phyloP scores from a whole-genome alignment of 345 rosid genomes.

The Microthlaspi erraticum region DNA sequence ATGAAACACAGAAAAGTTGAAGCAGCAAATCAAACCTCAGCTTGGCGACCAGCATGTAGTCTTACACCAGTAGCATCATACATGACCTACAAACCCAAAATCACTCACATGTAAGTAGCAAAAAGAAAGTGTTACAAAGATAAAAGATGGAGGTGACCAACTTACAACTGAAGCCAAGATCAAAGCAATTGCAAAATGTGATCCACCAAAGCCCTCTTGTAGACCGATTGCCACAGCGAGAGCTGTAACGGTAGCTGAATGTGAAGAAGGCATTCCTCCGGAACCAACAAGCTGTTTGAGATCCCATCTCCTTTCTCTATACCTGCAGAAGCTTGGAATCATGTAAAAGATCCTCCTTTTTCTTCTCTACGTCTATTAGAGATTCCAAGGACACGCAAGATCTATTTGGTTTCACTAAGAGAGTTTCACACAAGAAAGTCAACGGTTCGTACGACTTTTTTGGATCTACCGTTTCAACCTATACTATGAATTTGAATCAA shows the following conservation, averaged over 20 bases:
- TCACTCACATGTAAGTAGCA: background rate
- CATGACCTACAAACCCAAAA: constrained; percentile 68
- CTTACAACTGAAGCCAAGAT: constrained; percentile 47
- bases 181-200: constrained; percentile 66
- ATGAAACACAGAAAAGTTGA: background rate
- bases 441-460: constrained; percentile 1
- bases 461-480: background rate
- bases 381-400: constrained; percentile 3
- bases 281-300: constrained; percentile 79
- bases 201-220: constrained; percentile 75
- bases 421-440: constrained; percentile 5
- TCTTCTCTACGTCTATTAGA: background rate
- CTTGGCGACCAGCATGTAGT: constrained; percentile 92
- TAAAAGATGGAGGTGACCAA: constrained; percentile 19
- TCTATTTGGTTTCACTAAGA: background rate
- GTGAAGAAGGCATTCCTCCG: constrained; percentile 98
- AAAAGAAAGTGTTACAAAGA: background rate
- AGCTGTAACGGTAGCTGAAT: constrained; percentile 81
- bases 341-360: constrained; percentile 12
- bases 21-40: constrained; percentile 61
- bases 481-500: constrained; percentile 6
- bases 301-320: constrained; percentile 75
- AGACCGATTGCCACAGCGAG: constrained; percentile 74
- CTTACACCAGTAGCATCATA: constrained; percentile 93
- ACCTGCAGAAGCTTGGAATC: constrained; percentile 51